Conservation (phyloP, 1,284 basidiomycete species). For the Phellopilus nigrolimitatus region DNA sequence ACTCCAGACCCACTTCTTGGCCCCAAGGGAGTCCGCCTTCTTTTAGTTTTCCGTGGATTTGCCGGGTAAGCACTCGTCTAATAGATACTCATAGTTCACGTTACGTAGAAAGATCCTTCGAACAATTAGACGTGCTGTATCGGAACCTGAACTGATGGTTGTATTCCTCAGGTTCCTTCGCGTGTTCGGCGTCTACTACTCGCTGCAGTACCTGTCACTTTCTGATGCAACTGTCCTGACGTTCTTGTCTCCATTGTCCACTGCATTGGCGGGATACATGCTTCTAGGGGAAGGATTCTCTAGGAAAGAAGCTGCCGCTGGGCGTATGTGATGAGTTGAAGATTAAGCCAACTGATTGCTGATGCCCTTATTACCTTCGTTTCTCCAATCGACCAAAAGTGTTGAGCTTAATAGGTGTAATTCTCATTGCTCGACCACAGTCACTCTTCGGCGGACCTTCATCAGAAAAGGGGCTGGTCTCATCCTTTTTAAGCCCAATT, state of each 20-base stretch:
- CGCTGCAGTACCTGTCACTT: constrained; percentile 62
- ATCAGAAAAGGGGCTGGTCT: background rate
- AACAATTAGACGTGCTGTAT: too few species aligned
- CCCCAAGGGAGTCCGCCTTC: constrained; percentile 6
- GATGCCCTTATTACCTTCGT: constrained; percentile 23
- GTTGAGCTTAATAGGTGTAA: constrained; percentile 53
- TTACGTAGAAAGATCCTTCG: too few species aligned
- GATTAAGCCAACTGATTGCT: background rate
- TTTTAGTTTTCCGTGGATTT: constrained; percentile 8
- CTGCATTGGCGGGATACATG: constrained; percentile 63
- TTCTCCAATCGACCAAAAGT: constrained; percentile 27
- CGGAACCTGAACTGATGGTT: too few species aligned
- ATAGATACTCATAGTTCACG: too few species aligned
- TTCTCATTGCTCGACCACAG: constrained; percentile 54
- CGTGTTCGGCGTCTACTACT: constrained; percentile 52
- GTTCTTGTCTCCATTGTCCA: constrained; percentile 69
- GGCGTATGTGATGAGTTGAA: constrained; percentile 50
- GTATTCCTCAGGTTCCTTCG: background rate
- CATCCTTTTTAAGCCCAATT: background rate
- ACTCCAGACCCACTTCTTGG: constrained; percentile 3
- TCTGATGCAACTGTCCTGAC: constrained; percentile 75
- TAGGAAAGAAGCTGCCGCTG: constrained; percentile 55
- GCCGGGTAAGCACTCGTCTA: constrained; percentile 4
- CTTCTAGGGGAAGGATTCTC: constrained; percentile 65
- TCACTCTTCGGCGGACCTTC: constrained; percentile 37